Percentiles rank a stretch among this genome's conserved stretches.
phyloP scores from a whole-genome alignment of 1,284 basidiomycete genomes.

The Moesziomyces parantarcticus region DNA sequence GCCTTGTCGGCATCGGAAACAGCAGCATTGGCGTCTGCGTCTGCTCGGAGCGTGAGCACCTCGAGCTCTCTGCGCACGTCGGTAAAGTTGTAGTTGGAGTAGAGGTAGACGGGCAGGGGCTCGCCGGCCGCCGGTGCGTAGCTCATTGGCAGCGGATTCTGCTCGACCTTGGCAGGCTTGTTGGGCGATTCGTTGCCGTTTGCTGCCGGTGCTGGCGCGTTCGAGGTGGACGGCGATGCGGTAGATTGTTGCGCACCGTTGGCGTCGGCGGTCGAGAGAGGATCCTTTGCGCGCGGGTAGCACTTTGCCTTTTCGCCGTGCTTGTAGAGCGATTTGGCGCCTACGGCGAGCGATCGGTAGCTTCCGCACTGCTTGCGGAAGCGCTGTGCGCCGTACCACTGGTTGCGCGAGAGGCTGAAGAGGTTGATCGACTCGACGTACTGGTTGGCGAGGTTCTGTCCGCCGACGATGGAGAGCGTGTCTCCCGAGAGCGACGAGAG shows the following conservation, averaged over 20 bases:
- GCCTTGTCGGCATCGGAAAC: background rate
- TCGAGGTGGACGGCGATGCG: slow-evolving; percentile 1
- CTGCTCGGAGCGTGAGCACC: slow-evolving; percentile 34
- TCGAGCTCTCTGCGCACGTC: slow-evolving; percentile 64
- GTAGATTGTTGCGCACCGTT: background rate
- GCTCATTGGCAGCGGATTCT: slow-evolving; percentile 50
- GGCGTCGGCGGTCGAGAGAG: slow-evolving; percentile 11
- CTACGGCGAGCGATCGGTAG: slow-evolving; percentile 58
- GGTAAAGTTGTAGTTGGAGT: slow-evolving; percentile 65
- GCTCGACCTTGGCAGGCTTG: slow-evolving; percentile 26
- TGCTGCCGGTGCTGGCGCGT: slow-evolving; percentile 1
- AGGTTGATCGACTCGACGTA: slow-evolving; percentile 68
- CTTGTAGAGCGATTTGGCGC: slow-evolving; percentile 31
- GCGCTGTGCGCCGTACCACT: slow-evolving; percentile 48
- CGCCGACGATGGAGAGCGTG: slow-evolving; percentile 87
- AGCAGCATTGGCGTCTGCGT: slow-evolving; percentile 1
- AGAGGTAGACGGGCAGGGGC: slow-evolving; percentile 54
- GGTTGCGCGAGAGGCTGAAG: slow-evolving; percentile 47
- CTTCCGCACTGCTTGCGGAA: slow-evolving; percentile 59
- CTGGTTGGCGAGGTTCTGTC: slow-evolving; percentile 77
- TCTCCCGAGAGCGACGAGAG: slow-evolving; percentile 55
- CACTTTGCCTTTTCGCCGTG: slow-evolving; percentile 51
- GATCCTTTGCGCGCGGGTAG: slow-evolving; percentile 49
- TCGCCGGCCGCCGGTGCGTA: slow-evolving; percentile 8
- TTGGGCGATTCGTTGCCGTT: slow-evolving; percentile 1